Evolutionary conservation across 2,329 filamentous ascomycete species (phyloP).

Genomic region (Fusarium marasasianum): DNA sequence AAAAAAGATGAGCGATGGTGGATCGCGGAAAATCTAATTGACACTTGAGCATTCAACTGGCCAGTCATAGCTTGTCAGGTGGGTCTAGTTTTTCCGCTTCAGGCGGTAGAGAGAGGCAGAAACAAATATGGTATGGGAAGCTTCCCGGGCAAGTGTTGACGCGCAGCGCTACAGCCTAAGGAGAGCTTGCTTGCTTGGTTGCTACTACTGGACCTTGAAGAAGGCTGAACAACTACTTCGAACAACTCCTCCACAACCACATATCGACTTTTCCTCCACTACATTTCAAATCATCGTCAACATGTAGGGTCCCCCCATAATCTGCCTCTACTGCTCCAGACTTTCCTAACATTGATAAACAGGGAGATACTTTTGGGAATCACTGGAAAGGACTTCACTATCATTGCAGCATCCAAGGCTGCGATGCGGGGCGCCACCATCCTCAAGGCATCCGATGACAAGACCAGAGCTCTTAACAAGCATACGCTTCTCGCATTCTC

Average conservation of each 20-base stretch:
- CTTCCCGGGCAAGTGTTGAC: conserved; percentile 44
- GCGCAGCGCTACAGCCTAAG: conserved; percentile 53
- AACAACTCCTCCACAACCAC: conserved; percentile 32
- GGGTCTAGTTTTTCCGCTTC: conserved; percentile 46
- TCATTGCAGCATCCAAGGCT: conserved; percentile 97
- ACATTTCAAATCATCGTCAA: conserved; percentile 34
- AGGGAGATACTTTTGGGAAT: conserved; percentile 99
- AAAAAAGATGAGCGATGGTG: conserved; percentile 53
- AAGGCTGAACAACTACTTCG: conserved; percentile 32
- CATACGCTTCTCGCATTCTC: conserved; percentile 95
- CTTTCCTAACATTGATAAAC: conserved; percentile 20
- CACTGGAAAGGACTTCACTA: conserved; percentile 98
- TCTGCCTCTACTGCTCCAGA: conserved; percentile 19
- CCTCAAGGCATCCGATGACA: conserved; percentile 95
- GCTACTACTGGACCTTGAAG: conserved; percentile 37
- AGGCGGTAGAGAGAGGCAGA: conserved; percentile 49
- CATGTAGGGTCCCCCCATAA: conserved; percentile 33
- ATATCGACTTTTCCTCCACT: conserved; percentile 20
- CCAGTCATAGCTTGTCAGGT: conserved; percentile 39
- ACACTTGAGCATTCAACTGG: not conserved
- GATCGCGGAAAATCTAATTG: conserved; percentile 38
- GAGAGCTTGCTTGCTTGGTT: conserved; percentile 42
- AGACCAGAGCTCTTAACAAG: conserved; percentile 92
- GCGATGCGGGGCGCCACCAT: conserved; percentile 97
- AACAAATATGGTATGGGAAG: conserved; percentile 34